phyloP scores from a whole-genome alignment of 768 basidiomycete species.

The Termitomyces sp. region DNA sequence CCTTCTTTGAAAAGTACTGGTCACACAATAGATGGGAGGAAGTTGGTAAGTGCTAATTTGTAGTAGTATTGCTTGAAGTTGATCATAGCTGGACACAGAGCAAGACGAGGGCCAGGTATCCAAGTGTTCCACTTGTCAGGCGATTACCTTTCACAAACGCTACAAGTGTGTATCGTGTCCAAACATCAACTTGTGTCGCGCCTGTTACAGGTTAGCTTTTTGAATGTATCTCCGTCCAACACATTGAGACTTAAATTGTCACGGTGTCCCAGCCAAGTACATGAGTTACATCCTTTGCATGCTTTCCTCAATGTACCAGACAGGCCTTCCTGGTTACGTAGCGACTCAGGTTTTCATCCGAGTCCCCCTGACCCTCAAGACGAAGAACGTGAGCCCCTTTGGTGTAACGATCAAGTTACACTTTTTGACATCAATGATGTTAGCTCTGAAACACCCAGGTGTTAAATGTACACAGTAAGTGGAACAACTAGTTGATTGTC shows the following conservation, averaged over 20 bases:
- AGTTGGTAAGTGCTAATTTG: slow-evolving; percentile 58
- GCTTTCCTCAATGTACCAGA: slow-evolving; percentile 83
- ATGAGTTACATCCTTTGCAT: slow-evolving; percentile 88
- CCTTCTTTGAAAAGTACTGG: slow-evolving; percentile 88
- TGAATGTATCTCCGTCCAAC: not conserved
- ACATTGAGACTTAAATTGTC: not conserved
- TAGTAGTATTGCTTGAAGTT: not conserved
- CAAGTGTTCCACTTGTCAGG: slow-evolving; percentile 80
- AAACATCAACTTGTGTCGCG: slow-evolving; percentile 77
- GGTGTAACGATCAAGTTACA: not conserved
- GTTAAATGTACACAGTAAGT: slow-evolving; percentile 87
- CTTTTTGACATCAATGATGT: not conserved
- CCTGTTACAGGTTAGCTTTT: slow-evolving; percentile 68
- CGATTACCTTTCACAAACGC: slow-evolving; percentile 54
- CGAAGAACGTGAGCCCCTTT: slow-evolving; percentile 53
- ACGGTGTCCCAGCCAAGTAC: slow-evolving; percentile 61
- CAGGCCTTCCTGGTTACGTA: slow-evolving; percentile 37
- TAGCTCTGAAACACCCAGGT: slow-evolving; percentile 75
- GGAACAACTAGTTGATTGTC: not conserved
- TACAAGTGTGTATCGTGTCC: slow-evolving; percentile 85
- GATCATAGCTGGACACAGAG: slow-evolving; percentile 28
- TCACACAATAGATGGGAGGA: slow-evolving; percentile 81
- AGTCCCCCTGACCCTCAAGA: slow-evolving; percentile 39
- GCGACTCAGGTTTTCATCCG: slow-evolving; percentile 35
- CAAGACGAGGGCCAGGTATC: slow-evolving; percentile 69